Percentiles rank a stretch among this genome's conserved stretches.
phyloP scores from a whole-genome alignment of 2,329 filamentous ascomycete genomes.

The Fusarium sp. region DNA sequence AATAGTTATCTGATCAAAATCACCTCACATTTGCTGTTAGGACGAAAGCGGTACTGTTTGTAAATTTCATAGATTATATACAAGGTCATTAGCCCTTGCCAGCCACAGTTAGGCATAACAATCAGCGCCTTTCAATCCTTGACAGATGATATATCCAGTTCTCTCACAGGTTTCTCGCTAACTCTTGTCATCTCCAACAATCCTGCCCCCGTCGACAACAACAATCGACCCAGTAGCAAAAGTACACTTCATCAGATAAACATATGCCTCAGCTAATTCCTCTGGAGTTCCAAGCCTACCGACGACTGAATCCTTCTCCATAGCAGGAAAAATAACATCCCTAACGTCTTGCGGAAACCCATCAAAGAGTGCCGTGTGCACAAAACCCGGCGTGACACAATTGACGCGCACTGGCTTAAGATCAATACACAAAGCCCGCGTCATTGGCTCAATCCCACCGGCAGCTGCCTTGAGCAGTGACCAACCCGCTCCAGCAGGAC shows the following conservation, averaged over 20 bases:
- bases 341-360: not conserved
- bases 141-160: too few species aligned
- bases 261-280: not conserved
- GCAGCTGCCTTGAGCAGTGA: fast-evolving
- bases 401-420: not conserved
- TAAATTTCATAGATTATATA: too few species aligned
- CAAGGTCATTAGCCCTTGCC: too few species aligned
- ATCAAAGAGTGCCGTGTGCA: not conserved
- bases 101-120: too few species aligned
- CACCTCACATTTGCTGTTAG: too few species aligned
- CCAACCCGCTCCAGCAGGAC: not conserved
- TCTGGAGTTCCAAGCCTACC: not conserved
- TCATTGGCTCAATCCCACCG: not conserved
- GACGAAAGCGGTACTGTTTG: too few species aligned
- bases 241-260: conserved; percentile 7
- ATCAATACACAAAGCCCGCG: not conserved
- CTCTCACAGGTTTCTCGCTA: not conserved
- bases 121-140: too few species aligned
- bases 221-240: conserved; percentile 1
- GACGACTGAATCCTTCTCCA: not conserved
- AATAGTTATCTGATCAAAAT: too few species aligned
- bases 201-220: not conserved
- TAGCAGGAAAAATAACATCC: not conserved
- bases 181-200: not conserved
- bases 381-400: not conserved